A percentile compares a stretch with the other conserved stretches of the same genome.
phyloP scores from a whole-genome alignment of 2,329 filamentous ascomycete species.

The Talaromyces marneffei region DNA sequence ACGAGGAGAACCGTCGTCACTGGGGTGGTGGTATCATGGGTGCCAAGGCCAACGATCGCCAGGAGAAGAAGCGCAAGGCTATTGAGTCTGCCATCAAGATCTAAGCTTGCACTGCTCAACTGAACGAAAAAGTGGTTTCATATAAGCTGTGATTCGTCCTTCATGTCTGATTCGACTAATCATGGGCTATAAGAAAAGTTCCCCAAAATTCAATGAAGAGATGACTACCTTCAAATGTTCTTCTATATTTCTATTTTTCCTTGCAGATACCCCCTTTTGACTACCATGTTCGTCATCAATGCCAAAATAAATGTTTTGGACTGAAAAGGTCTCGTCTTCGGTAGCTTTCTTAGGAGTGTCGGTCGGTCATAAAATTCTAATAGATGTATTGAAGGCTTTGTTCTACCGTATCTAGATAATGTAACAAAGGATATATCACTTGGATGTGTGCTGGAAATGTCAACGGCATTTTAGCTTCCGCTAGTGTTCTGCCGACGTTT shows the following conservation, averaged over 20 bases:
- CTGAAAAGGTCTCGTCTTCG: neutral
- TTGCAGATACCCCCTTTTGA: slow-evolving; percentile 11
- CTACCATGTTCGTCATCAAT: slow-evolving; percentile 3
- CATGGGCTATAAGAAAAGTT: slow-evolving; percentile 6
- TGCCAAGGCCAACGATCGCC: slow-evolving; percentile 74
- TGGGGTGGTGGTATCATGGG: slow-evolving; percentile 99
- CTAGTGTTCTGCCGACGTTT: neutral
- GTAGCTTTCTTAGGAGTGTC: neutral
- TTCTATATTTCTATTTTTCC: slow-evolving; percentile 6
- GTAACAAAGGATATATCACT: too few species aligned
- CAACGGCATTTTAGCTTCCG: neutral
- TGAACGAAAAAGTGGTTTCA: slow-evolving; percentile 3
- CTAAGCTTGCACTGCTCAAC: slow-evolving; percentile 48
- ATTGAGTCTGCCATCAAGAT: slow-evolving; percentile 95
- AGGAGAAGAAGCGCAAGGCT: slow-evolving; percentile 90
- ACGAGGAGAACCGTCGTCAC: slow-evolving; percentile 82
- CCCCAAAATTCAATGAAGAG: slow-evolving; percentile 10
- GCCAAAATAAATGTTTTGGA: slow-evolving; percentile 4
- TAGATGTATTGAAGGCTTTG: neutral
- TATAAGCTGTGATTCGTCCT: neutral
- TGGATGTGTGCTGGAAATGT: neutral
- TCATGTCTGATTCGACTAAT: neutral
- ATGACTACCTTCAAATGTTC: slow-evolving; percentile 8
- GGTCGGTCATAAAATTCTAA: neutral
- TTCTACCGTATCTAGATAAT: too few species aligned